A percentile compares a stretch with the other conserved stretches of the same genome.
phyloP scores from a whole-genome alignment of 139 green algal species.

The Eudorina sp. region DNA sequence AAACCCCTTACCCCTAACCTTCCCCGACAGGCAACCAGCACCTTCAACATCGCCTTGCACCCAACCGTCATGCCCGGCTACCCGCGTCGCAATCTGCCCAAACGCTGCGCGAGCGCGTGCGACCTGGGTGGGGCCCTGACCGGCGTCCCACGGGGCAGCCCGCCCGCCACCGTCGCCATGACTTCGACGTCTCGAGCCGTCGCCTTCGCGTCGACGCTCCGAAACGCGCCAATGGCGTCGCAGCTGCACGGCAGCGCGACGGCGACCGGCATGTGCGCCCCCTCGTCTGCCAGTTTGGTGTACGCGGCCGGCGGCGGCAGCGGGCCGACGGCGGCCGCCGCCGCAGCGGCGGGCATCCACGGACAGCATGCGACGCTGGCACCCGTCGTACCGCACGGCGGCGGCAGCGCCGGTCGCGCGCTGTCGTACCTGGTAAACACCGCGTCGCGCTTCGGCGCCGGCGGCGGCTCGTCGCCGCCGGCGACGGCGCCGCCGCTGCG shows the following conservation, averaged over 20 bases:
- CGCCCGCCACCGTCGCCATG: background rate
- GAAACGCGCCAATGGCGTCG: slow-evolving; percentile 4
- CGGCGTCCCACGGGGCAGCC: background rate
- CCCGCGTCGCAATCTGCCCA: background rate
- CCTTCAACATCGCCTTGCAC: slow-evolving; percentile 9
- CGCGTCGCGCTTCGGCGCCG: background rate
- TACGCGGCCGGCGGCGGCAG: background rate
- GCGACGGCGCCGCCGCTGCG: background rate
- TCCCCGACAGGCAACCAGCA: background rate
- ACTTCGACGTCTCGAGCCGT: background rate
- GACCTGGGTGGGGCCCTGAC: background rate
- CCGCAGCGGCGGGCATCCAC: too few relatives aligned
- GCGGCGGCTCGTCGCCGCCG: too few relatives aligned
- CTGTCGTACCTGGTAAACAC: background rate
- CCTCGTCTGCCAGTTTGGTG: too few relatives aligned
- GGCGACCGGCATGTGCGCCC: background rate
- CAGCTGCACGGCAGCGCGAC: background rate
- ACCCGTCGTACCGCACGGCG: background rate
- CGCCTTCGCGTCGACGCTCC: background rate
- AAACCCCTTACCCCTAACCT: background rate
- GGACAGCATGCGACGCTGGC: background rate
- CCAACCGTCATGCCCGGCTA: background rate
- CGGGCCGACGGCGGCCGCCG: background rate
- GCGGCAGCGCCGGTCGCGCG: background rate
- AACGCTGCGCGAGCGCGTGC: background rate